Base-by-base conservation (phyloP, 2,329 filamentous ascomycete genomes). In the Elsinoe perseae region DNA sequence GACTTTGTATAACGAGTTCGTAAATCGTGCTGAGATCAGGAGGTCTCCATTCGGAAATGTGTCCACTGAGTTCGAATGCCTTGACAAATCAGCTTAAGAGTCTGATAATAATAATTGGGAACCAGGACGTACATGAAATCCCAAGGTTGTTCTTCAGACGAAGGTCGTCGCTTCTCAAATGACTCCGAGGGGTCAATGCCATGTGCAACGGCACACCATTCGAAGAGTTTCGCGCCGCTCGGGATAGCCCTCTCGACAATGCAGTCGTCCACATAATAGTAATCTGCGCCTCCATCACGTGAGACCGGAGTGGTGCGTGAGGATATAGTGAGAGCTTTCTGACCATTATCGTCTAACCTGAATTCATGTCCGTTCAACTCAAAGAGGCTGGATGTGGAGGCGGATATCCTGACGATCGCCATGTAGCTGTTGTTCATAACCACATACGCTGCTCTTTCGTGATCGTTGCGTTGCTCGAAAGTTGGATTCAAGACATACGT, bases 291-390 rank as follows among this genome's bases (percentile, higher is more conserved):
- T 61, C 60, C 65, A 54, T 50, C 60, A 58, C 58, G 64, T 66
- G 23, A 66, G 64, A 58, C 12, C 4, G n/a, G 9, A 16, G 18
- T 44, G 1, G 46, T 36, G 5, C 40, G n/a, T 23, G 54, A 36
- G 9, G 54, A 59, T 8, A 62, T 50, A 7, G 58, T 53, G 18
- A 73, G 56, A 1, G 67, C 70, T 8, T 65, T 64, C 25, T 62
- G 59, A 7, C 70, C 70, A 40, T 66, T 61, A 8, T 68, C 57
- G 42, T 66, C 60, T 4, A 72, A 54, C 6, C 68, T 68, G 60
- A 71, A 71, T 44, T 73, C 71, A 57, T 73, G 71, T 48, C 71
- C 71, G 42, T 72, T 67, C 52, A 72, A 68, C 42, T 43, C 8
- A 62, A 63, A 4, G 18, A 66, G 63, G 12, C 54, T 9, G 2